Evolutionary conservation across 495 filamentous ascomycete genomes (phyloP), one percentile per base, ranked within the genome.

Genomic region (Hyphodiscus hymeniophilus): DNA sequence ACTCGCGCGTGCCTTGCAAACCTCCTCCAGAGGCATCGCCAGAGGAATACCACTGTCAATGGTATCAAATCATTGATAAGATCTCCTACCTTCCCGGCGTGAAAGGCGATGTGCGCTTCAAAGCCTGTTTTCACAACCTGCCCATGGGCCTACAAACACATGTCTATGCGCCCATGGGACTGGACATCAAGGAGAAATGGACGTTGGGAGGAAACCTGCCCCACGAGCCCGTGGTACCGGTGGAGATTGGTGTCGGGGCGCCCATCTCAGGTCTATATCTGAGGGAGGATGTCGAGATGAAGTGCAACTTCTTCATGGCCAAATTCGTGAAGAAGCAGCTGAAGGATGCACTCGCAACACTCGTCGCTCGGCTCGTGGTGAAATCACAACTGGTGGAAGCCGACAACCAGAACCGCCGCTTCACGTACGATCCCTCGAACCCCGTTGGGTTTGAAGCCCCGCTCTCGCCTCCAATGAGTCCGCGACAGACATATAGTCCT

Each of bases 231-330:
- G 65, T 66, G 3, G 63, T 79, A 50, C 65, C 76, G 0, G 62
- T 66, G 1, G 84, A 87, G 60, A 61, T 82, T 0, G 82, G 81
- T 2, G 60, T 81, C 16, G 75, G 75, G 10, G 65, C 70, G 1
- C 85, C 85, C 1, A 63, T 66, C 10, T 71, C 71, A 18, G 86
- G 85, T 1, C 71, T 92, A 2, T 90, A 86, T 62, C 61, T 90
- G 13, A 69, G 81, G 13, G 85, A 90, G 64, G 85, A 89, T 48
- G 77, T 88, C 42, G 77, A 86, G 44, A 77, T 92, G 64, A 72
- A 73, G 47, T 89, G 83, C 69, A 89, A 89, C 57, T 66, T 87
- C 23, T 62, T 87, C 49, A 72, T 87, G 66, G 73, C 78, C 0
- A 61, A 67, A 12, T 89, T 89, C 58, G 82, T 92, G 17, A 86